phyloP scores from a whole-genome alignment of 75 land plant species.

The Pinus tabuliformis region DNA sequence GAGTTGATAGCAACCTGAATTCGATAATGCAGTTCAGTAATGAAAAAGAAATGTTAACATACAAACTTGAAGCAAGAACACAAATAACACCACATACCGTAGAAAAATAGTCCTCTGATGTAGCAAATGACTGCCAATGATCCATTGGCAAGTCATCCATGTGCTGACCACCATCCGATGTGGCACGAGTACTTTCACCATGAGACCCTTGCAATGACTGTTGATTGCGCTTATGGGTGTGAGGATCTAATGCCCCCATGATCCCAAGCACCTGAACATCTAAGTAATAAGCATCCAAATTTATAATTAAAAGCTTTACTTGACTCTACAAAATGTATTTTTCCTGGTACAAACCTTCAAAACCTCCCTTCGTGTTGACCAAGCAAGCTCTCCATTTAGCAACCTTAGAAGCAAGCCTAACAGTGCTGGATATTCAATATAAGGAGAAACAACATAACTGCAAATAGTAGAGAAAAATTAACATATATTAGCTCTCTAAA shows the following conservation, averaged over 20 bases:
- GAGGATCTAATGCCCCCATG: slow-evolving; percentile 96
- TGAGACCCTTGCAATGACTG: slow-evolving; percentile 67
- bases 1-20: slow-evolving; percentile 94
- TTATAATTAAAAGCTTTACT: neutral
- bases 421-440: slow-evolving; percentile 78
- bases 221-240: slow-evolving; percentile 86
- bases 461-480: neutral
- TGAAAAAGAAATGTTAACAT: neutral
- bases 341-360: slow-evolving; percentile 57
- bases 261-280: slow-evolving; percentile 82
- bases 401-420: slow-evolving; percentile 86
- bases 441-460: slow-evolving; percentile 95
- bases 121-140: slow-evolving; percentile 82
- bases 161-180: slow-evolving; percentile 75
- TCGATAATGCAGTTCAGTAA: slow-evolving; percentile 1
- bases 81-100: slow-evolving; percentile 46
- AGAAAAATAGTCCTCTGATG: slow-evolving; percentile 95
- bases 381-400: slow-evolving; percentile 87
- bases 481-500: neutral
- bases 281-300: neutral
- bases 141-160: slow-evolving; percentile 86
- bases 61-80: neutral
- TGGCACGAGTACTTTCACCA: slow-evolving; percentile 65
- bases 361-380: slow-evolving; percentile 92
- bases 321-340: neutral